Evolutionary conservation across 1,139 yeast genomes (phyloP).

Genomic region (Candida gigantensis): DNA sequence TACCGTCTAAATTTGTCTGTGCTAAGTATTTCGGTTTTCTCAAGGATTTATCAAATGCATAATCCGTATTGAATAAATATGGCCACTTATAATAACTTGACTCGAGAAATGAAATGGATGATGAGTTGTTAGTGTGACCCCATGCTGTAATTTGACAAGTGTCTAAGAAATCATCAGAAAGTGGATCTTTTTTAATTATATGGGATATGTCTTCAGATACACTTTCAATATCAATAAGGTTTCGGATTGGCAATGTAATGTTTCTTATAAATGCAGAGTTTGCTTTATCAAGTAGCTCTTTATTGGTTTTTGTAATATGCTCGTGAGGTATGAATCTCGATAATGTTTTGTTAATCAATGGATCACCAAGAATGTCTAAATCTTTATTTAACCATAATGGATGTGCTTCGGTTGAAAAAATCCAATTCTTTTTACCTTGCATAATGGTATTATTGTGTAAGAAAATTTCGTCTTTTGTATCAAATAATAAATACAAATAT

Average conservation of each 20-base stretch:
- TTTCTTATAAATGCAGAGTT: slow-evolving; percentile 19
- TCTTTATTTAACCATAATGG: slow-evolving; percentile 68
- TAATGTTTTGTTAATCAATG: slow-evolving; percentile 1
- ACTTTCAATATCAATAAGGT: slow-evolving; percentile 13
- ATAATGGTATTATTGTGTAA: slow-evolving; percentile 29
- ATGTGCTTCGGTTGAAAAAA: slow-evolving; percentile 93
- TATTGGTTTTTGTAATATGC: slow-evolving; percentile 1
- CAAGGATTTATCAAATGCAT: slow-evolving; percentile 32
- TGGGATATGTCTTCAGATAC: slow-evolving; percentile 15
- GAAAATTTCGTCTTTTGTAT: slow-evolving; percentile 60
- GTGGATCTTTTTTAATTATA: slow-evolving; percentile 23
- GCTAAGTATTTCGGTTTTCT: slow-evolving; percentile 35
- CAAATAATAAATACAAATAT: slow-evolving; percentile 79
- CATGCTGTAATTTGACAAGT: slow-evolving; percentile 39
- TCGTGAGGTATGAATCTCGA: neutral
- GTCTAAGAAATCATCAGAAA: slow-evolving; percentile 24
- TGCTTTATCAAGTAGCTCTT: slow-evolving; percentile 6
- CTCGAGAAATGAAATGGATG: slow-evolving; percentile 21
- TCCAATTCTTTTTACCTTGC: slow-evolving; percentile 55
- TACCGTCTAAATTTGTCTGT: slow-evolving; percentile 23
- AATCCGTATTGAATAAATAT: slow-evolving; percentile 43
- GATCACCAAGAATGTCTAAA: slow-evolving; percentile 9
- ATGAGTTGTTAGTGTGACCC: slow-evolving; percentile 2
- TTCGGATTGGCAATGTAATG: slow-evolving; percentile 18
- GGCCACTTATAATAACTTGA: slow-evolving; percentile 39